A percentile compares a stretch with the other conserved stretches of the same genome.
These are phyloP conservation scores for Amaranthus hypochondriacus DNA, from an alignment of 148 eudicot species.

Conservation along the genomic window DNA sequence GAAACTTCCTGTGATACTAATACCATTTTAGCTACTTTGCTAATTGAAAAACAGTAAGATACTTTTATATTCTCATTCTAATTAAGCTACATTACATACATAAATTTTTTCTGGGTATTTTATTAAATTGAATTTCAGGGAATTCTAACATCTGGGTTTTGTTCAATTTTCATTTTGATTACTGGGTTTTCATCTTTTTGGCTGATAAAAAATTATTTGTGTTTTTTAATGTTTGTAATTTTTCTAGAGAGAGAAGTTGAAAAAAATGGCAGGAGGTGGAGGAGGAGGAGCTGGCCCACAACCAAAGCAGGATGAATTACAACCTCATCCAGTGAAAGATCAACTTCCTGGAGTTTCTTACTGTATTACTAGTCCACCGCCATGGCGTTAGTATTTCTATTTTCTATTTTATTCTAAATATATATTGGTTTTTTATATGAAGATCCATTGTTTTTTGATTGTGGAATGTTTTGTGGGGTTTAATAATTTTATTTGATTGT, in stretches of 20 bases:
- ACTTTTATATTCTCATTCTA: too few relatives aligned
- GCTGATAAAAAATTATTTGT: slow-evolving; percentile 12
- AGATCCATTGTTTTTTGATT: slow-evolving; percentile 20
- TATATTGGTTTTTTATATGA: not conserved
- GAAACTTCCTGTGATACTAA: too few relatives aligned
- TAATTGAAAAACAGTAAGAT: too few relatives aligned
- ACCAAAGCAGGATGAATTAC: slow-evolving; percentile 71
- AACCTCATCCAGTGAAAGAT: slow-evolving; percentile 78
- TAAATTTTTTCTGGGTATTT: slow-evolving; percentile 1
- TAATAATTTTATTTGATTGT: slow-evolving; percentile 16
- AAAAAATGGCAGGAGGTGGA: slow-evolving; percentile 35
- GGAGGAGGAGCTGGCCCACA: slow-evolving; percentile 64
- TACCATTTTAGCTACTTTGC: too few relatives aligned
- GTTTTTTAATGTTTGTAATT: slow-evolving; percentile 2
- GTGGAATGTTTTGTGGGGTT: slow-evolving; percentile 2
- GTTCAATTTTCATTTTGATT: not conserved
- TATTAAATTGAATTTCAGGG: slow-evolving; percentile 10
- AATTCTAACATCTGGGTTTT: slow-evolving; percentile 27
- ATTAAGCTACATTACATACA: not conserved
- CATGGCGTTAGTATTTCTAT: slow-evolving; percentile 70
- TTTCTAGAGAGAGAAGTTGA: slow-evolving; percentile 18
- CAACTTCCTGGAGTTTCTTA: slow-evolving; percentile 70
- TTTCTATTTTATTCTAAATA: not conserved
- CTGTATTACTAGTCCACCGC: slow-evolving; percentile 91
- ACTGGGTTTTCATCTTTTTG: slow-evolving; percentile 2